A percentile compares a stretch with the other conserved stretches of the same genome.
Conservation (phyloP, 2,329 filamentous ascomycete species). For the Aspergillus unguis region DNA sequence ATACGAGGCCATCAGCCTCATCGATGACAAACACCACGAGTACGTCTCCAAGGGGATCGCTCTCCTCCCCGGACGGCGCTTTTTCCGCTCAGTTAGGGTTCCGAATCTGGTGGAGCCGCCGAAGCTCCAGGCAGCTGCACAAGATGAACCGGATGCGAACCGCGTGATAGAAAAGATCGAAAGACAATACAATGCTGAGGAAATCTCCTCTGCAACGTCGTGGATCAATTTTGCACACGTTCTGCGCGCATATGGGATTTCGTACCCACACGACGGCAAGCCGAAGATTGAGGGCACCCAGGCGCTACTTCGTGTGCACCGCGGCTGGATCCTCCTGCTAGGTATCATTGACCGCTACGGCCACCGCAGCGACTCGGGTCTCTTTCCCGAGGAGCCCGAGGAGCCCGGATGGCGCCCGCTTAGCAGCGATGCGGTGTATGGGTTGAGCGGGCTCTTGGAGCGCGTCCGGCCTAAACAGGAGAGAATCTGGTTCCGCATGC, state of each 20-base stretch:
- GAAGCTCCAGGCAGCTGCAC: neutral
- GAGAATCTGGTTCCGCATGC: neutral
- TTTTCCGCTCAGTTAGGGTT: slow-evolving; percentile 1
- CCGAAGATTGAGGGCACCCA: neutral
- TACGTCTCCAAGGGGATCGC: neutral
- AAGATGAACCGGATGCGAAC: neutral
- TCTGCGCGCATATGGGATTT: neutral
- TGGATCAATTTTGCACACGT: neutral
- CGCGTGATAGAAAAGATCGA: neutral
- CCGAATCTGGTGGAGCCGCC: neutral
- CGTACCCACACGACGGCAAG: neutral
- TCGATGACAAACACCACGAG: neutral
- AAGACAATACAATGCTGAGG: slow-evolving; percentile 1
- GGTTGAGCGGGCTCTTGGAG: neutral
- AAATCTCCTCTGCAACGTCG: neutral
- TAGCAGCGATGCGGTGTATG: neutral
- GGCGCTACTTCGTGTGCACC: neutral
- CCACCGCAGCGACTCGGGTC: neutral
- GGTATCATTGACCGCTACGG: neutral
- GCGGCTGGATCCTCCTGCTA: neutral
- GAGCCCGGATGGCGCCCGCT: neutral
- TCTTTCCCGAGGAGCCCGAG: neutral
- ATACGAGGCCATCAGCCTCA: neutral
- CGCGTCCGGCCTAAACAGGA: neutral
- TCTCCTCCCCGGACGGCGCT: neutral